These are phyloP conservation scores for Lactuca sativa DNA, from an alignment of 129 eudicot species.

Conservation along the genomic window DNA sequence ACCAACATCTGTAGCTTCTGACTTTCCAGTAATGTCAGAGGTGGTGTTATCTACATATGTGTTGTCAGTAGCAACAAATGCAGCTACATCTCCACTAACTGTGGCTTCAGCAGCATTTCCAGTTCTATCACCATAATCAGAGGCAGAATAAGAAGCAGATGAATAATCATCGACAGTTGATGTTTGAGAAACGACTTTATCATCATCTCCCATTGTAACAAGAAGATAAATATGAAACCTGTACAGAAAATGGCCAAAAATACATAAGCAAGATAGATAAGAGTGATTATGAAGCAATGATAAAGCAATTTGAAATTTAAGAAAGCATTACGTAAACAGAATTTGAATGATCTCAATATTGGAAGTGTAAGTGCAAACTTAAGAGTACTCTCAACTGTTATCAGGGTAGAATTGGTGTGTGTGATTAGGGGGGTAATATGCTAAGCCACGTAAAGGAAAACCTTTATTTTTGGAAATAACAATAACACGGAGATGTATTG, in stretches of 20 bases:
- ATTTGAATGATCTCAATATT: background rate
- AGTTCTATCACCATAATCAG: background rate
- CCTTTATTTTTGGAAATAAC: too few species aligned
- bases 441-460: too few species aligned
- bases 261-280: background rate
- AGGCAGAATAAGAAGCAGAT: background rate
- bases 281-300: background rate
- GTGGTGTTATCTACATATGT: background rate
- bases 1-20: constrained; percentile 25
- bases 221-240: background rate
- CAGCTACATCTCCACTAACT: background rate
- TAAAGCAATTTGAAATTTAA: constrained; percentile 8
- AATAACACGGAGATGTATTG: too few species aligned
- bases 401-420: too few species aligned
- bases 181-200: constrained; percentile 15
- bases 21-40: constrained; percentile 24
- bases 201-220: constrained; percentile 49
- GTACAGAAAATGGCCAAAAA: background rate
- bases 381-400: too few species aligned
- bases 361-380: background rate
- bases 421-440: too few species aligned
- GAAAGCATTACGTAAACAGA: background rate
- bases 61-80: background rate
- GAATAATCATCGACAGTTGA: background rate
- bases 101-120: background rate